Evolutionary conservation across 495 filamentous ascomycete species (phyloP).

Genomic region (Elasticomyces elasticus): DNA sequence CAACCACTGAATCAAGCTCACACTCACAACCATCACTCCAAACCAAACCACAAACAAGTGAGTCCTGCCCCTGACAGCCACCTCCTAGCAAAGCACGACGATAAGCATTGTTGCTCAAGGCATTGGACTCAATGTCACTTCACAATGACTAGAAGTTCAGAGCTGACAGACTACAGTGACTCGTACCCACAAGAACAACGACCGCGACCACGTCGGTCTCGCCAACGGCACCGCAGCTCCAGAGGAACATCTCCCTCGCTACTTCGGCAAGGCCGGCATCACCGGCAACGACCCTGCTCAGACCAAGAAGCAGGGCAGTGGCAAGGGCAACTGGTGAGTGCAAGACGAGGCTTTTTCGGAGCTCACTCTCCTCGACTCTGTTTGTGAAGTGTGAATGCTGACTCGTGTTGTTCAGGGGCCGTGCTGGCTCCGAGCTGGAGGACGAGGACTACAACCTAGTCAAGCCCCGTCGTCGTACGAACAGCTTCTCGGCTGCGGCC

Average conservation of each 20-base stretch:
- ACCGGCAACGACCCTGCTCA: conserved; percentile 76
- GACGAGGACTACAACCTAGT: conserved; percentile 69
- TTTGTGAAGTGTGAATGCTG: neutral
- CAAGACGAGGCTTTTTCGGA: too few relatives aligned
- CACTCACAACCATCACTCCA: too few relatives aligned
- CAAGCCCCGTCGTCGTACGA: conserved; percentile 85
- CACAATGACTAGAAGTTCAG: neutral
- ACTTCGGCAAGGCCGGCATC: conserved; percentile 81
- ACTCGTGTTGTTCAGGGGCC: conserved; percentile 51
- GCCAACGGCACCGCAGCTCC: conserved; percentile 51
- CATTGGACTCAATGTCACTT: neutral
- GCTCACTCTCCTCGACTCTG: too few relatives aligned
- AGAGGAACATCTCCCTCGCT: conserved; percentile 72
- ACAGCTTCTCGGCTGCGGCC: conserved; percentile 62
- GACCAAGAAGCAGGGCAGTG: conserved; percentile 91
- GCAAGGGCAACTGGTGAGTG: conserved; percentile 86
- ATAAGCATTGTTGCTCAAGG: neutral
- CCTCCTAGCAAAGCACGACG: neutral
- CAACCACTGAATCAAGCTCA: neutral
- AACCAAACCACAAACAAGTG: too few relatives aligned
- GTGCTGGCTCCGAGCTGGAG: conserved; percentile 68
- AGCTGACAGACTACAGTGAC: conserved; percentile 55
- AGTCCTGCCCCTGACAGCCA: neutral
- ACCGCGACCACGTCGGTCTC: conserved; percentile 69
- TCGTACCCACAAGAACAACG: conserved; percentile 84